Base-by-base conservation (phyloP, 352 stramenopile species). In the Elongisporangium senticosum region DNA sequence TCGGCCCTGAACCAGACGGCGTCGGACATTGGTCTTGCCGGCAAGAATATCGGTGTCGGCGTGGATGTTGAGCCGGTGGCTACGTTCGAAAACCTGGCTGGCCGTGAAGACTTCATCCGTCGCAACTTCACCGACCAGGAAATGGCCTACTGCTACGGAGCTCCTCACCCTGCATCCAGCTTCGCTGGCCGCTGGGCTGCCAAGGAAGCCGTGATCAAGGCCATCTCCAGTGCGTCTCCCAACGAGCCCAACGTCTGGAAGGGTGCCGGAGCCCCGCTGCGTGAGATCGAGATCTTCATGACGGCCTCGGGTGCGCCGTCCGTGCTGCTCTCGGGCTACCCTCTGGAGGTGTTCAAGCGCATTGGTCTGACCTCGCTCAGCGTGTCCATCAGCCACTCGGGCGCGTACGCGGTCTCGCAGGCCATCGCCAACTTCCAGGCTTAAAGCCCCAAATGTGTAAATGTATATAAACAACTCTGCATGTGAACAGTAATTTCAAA, bases 121-220 rank as follows among this genome's bases (percentile, higher is more conserved):
- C 81, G 87, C 64, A 96, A 96, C 77, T 96, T 96, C 65, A 96
- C 86, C 21, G 72, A 91, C 60, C 74, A 83, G 55, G 87, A 96
- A 71, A 88, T 86, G 67, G 77, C 74, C 49, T 95, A 95, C 69
- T 96, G 87, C 77, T 83, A 82, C 63, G 76, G 75, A 48, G 75
- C 83, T 14, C 68, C 85, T n/a, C 71, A 90, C 62, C 85, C 88
- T n/a, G 85, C 85, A 3, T 72, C 86, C 22, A 94, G 81, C 64
- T 95, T 96, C 59, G 88, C 88, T 0, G 88, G 83, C 53, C 86
- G 86, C 19, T 96, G 86, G 88, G 88, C 88, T 21, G 86, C 85
- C 4, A 96, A 96, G 68, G 86, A 96, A 58, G 88, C 88, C n/a
- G 78, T 93, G 52, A 83, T 96, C 63, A 96, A 96, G 73, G 86